A percentile compares a stretch with the other conserved stretches of the same genome.
Conservation (phyloP, 148 eudicot genomes). For the Diospyros lotus region DNA sequence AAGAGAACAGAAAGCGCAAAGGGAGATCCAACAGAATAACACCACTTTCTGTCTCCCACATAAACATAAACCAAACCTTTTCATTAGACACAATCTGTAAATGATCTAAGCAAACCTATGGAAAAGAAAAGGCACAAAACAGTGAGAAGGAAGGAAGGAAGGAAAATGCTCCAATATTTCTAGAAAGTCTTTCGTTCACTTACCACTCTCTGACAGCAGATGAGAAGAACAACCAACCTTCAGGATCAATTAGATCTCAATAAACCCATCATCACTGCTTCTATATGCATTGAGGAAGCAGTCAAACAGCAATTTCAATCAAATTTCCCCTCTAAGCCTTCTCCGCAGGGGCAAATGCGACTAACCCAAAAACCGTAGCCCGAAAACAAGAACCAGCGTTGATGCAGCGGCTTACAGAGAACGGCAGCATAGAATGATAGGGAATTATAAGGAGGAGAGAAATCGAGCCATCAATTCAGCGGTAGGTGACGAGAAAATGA, state of each 20-base stretch:
- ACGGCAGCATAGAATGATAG: slow-evolving; percentile 15
- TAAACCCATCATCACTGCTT: slow-evolving; percentile 11
- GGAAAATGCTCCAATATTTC: no score
- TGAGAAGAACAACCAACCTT: no score
- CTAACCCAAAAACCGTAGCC: slow-evolving; percentile 18
- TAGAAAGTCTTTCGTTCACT: no score
- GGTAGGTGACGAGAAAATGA: slow-evolving; percentile 37
- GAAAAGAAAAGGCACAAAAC: no score
- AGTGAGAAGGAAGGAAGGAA: no score
- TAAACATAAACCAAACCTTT: no score
- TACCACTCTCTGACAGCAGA: no score
- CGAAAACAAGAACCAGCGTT: slow-evolving; percentile 22
- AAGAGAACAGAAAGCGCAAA: no score
- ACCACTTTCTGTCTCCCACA: no score
- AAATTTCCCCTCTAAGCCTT: slow-evolving; percentile 5
- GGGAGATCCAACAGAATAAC: no score
- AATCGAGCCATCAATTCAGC: slow-evolving; percentile 28
- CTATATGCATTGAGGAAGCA: slow-evolving; percentile 8
- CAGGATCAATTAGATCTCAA: slow-evolving; percentile 28
- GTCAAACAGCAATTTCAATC: neutral
- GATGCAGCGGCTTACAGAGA: slow-evolving; percentile 18
- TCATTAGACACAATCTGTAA: no score
- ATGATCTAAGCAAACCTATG: no score
- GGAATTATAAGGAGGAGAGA: slow-evolving; percentile 17
- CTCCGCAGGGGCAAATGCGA: slow-evolving; percentile 22